A percentile compares a stretch with the other conserved stretches of the same genome.
Conservation (phyloP, 2,329 filamentous ascomycete genomes). For the Clarireedia paspali region DNA sequence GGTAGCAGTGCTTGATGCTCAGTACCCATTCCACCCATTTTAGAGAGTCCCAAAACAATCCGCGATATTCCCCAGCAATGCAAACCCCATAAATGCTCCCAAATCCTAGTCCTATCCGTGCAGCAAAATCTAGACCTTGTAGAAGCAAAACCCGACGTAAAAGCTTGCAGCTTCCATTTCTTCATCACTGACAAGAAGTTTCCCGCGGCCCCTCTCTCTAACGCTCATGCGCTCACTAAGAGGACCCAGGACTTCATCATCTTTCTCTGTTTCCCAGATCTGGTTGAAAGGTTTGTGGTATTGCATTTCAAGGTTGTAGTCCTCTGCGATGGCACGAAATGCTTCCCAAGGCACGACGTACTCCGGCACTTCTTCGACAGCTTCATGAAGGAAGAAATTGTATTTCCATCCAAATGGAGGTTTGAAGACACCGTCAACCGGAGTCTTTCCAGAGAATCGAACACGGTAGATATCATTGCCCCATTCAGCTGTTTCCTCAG, state of each 20-base stretch:
- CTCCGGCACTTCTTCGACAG: slow-evolving; percentile 91
- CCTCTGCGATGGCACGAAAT: slow-evolving; percentile 89
- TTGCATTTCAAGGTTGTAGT: slow-evolving; percentile 92
- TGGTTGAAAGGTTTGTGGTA: slow-evolving; percentile 88
- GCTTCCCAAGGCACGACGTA: slow-evolving; percentile 98
- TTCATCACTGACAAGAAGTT: slow-evolving; percentile 66
- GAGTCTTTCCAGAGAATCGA: slow-evolving; percentile 75
- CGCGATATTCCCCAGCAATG: background rate
- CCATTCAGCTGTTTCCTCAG: slow-evolving; percentile 66
- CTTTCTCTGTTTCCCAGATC: slow-evolving; percentile 86
- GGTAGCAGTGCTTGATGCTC: too few relatives aligned
- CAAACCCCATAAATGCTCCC: background rate
- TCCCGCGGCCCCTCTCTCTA: slow-evolving; percentile 57
- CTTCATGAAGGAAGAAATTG: slow-evolving; percentile 91
- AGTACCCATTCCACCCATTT: too few relatives aligned
- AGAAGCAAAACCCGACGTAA: slow-evolving; percentile 94
- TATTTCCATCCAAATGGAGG: slow-evolving; percentile 98
- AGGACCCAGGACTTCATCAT: slow-evolving; percentile 71
- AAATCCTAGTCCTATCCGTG: background rate
- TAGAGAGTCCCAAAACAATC: too few relatives aligned
- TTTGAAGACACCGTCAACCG: slow-evolving; percentile 81
- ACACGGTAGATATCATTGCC: slow-evolving; percentile 91
- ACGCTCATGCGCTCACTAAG: slow-evolving; percentile 96
- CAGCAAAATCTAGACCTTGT: slow-evolving; percentile 61
- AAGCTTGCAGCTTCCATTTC: slow-evolving; percentile 91